Base-by-base conservation (phyloP, 305 asterid genomes). In the Vinca major region DNA sequence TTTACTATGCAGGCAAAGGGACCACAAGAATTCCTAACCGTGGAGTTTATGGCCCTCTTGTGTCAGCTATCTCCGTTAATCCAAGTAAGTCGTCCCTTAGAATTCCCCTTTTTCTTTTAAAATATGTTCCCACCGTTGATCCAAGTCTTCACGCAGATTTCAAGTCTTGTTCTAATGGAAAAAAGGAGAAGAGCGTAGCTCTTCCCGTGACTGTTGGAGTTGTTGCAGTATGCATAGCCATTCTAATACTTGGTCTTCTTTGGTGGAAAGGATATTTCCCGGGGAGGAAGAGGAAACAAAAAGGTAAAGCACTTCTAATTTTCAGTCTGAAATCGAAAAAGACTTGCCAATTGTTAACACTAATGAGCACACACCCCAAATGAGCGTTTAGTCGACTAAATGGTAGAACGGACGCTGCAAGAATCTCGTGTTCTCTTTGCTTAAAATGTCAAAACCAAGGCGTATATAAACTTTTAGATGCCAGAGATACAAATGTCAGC, bases 1-100 rank as follows among this genome's bases (percentile, higher is more conserved):
- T 92, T 78, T 85, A 87, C 75, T 92, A 95, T 95, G 85, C 89
- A 3, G 81, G 98, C 74, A 88, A 79, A 85, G 98, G 98, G 80
- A 92, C 96, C 47, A 81, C 82, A 4, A 82, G 97, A 17, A 81
- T 93, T 63, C 98, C 98, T 56, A 74, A 72, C 49, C 80, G 86
- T 80, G 97, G 98, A 74, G 84, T 84, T 70, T 93, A 90, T 68
- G 98, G 97, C 63, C 84, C 97, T 55, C 89, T 90, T 54, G 63
- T 93, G 80, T 93, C 98, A 67, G 97, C 96, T 69, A 87, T 93
- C 68, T 89, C 98, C 12, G 95, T 93, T 41, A 75, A 74, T 67
- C 92, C 98, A 63, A 75, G 98, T 93, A 79, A 86, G 95, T 71
- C 17, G 71, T 77, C 33, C 21, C 5, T 21, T 48, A 5, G 10